A percentile compares a stretch with the other conserved stretches of the same genome.
Conservation (phyloP, 2,329 filamentous ascomycete genomes). For the Ophiostoma ulmi region DNA sequence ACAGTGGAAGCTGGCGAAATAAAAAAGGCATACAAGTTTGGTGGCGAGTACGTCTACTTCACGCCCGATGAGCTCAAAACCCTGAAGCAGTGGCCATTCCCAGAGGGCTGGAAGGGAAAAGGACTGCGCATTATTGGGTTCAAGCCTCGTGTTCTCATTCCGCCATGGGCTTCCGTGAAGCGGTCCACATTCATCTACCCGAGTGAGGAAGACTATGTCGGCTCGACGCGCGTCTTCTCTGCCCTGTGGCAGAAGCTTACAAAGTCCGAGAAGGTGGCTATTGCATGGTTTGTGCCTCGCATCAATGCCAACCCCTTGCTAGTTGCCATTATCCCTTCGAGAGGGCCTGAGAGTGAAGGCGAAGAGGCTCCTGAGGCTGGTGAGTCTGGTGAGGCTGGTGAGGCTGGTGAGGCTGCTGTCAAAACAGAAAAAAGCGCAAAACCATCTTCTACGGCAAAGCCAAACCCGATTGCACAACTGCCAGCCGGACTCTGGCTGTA, state of each 20-base stretch:
- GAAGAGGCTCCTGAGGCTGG: constrained; percentile 39
- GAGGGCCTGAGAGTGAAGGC: constrained; percentile 1
- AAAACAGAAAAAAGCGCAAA: not conserved
- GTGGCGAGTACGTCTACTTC: constrained; percentile 83
- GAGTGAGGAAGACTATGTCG: constrained; percentile 81
- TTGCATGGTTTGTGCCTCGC: constrained; percentile 86
- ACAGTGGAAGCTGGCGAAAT: constrained; percentile 76
- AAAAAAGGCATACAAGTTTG: constrained; percentile 92
- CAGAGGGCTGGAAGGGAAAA: constrained; percentile 62
- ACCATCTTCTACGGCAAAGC: constrained; percentile 41
- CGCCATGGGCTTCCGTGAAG: constrained; percentile 77
- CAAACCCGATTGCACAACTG: constrained; percentile 60
- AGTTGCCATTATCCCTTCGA: constrained; percentile 73
- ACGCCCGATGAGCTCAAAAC: constrained; percentile 74
- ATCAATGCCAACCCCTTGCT: constrained; percentile 73
- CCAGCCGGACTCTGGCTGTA: constrained; percentile 86
- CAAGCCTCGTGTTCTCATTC: constrained; percentile 70
- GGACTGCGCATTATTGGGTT: constrained; percentile 89
- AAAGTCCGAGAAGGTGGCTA: constrained; percentile 69
- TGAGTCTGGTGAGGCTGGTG: constrained; percentile 40
- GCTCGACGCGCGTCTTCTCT: constrained; percentile 87
- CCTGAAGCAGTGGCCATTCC: constrained; percentile 52
- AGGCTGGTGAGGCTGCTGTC: not conserved
- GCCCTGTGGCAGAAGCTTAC: constrained; percentile 84
- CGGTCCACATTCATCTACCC: constrained; percentile 92